These are phyloP conservation scores for Lecanicillium sp. DNA, from an alignment of 2,329 filamentous ascomycete species.

Conservation along the genomic window DNA sequence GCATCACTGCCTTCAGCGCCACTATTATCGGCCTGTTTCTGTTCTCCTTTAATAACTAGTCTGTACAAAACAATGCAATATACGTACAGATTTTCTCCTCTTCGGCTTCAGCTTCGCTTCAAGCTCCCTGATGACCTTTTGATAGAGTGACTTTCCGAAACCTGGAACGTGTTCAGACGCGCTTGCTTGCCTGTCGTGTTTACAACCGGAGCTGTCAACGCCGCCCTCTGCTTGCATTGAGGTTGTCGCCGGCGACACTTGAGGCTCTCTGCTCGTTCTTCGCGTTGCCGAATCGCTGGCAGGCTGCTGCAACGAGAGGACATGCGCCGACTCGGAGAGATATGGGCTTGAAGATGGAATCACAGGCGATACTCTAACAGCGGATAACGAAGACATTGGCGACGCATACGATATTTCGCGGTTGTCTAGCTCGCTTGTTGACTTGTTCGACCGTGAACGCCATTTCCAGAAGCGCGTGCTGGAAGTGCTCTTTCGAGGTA, in stretches of 20 bases:
- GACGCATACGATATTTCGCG: slow-evolving; percentile 15
- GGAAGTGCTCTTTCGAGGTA: slow-evolving; percentile 23
- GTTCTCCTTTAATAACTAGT: background rate
- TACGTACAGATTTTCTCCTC: slow-evolving; percentile 11
- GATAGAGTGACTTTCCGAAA: slow-evolving; percentile 6
- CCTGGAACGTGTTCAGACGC: too few relatives aligned
- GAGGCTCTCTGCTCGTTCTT: slow-evolving; percentile 9
- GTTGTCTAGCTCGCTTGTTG: slow-evolving; percentile 24
- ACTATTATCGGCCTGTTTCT: background rate
- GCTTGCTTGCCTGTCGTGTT: too few relatives aligned
- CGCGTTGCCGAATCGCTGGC: slow-evolving; percentile 3
- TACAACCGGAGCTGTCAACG: too few relatives aligned
- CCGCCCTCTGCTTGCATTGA: background rate
- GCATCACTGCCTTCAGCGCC: slow-evolving; percentile 5
- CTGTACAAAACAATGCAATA: background rate
- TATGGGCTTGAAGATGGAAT: slow-evolving; percentile 31
- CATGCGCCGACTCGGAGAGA: slow-evolving; percentile 39
- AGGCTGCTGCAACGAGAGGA: slow-evolving; percentile 36
- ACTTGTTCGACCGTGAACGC: slow-evolving; percentile 29
- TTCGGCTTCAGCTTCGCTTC: slow-evolving; percentile 14
- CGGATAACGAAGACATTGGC: slow-evolving; percentile 16
- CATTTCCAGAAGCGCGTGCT: slow-evolving; percentile 31
- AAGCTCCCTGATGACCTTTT: slow-evolving; percentile 17
- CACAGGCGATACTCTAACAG: slow-evolving; percentile 4
- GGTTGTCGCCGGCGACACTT: slow-evolving; percentile 1